A percentile compares a stretch with the other conserved stretches of the same genome.
Evolutionary conservation across 2,329 filamentous ascomycete genomes (phyloP).

Genomic region (Emergomyces africanus): DNA sequence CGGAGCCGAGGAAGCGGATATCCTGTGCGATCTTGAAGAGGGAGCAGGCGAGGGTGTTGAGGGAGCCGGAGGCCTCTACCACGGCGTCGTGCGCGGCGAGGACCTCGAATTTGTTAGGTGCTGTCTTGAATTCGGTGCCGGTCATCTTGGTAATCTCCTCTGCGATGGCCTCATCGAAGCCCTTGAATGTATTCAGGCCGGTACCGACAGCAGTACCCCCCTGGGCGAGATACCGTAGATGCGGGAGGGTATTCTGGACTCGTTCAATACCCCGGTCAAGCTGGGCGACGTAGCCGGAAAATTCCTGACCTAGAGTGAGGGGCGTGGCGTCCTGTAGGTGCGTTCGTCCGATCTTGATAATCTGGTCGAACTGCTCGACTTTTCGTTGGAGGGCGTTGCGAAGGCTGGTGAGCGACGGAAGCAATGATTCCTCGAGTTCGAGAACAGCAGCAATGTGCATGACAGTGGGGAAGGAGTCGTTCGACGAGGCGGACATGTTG

Average conservation of each 20-base stretch:
- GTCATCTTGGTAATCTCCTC: conserved; percentile 86
- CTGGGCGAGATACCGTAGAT: conserved; percentile 78
- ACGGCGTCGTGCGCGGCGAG: conserved; percentile 92
- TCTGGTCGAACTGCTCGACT: conserved; percentile 76
- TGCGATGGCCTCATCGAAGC: conserved; percentile 88
- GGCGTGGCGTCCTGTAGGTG: conserved; percentile 97
- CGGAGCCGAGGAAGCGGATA: conserved; percentile 91
- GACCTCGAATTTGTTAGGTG: conserved; percentile 98
- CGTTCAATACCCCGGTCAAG: conserved; percentile 83
- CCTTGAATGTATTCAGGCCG: conserved; percentile 92
- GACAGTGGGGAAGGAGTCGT: conserved; percentile 98
- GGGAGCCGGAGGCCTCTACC: conserved; percentile 81
- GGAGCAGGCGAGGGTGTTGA: conserved; percentile 84
- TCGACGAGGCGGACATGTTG: conserved; percentile 97
- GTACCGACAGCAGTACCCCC: conserved; percentile 95
- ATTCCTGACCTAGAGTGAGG: conserved; percentile 89
- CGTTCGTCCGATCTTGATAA: conserved; percentile 98
- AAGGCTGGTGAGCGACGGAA: conserved; percentile 72
- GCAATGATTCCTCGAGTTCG: conserved; percentile 73
- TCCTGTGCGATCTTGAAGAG: conserved; percentile 98
- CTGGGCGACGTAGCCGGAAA: conserved; percentile 93
- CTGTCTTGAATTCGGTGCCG: conserved; percentile 84
- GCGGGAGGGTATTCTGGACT: conserved; percentile 67
- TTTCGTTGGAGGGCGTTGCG: conserved; percentile 77
- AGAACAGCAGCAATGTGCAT: conserved; percentile 99